Base-by-base conservation (phyloP, 768 basidiomycete species). In the Boletellus ananas region DNA sequence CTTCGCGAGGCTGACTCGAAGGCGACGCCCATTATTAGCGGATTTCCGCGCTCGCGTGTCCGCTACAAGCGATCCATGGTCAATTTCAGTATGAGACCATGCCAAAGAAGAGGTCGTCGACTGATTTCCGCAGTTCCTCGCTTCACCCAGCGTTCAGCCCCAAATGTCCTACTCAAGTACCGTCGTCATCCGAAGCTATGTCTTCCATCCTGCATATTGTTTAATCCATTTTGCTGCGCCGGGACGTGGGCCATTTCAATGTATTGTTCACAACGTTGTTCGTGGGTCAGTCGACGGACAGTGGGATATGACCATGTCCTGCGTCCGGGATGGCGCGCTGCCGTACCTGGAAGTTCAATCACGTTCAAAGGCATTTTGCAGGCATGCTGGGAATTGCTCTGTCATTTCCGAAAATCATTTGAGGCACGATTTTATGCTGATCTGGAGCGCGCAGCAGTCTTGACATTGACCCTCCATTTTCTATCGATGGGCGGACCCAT, bases 361-460 rank as follows among this genome's bases (percentile, higher is more conserved):
- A 54, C 23, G 49, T 60, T 23, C 58, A 52, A 37, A 6, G 2
- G 9, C 25, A 55, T 18, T 45, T 64, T n/a, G 34, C 40, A 65
- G 51, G 58, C 33, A 29, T n/a, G n/a, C n/a, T n/a, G n/a, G n/a
- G n/a, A n/a, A n/a, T n/a, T n/a, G n/a, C n/a, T n/a, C n/a, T n/a
- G 9, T 16, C 1, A 1, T 40, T 20, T 31, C 41, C 44, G 2
- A 52, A 42, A 6, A 17, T 2, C 1, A 8, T 41, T 13, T 8
- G 10, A 62, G 62, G 40, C 43, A 18, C 45, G n/a, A 50, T 0
- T 38, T 65, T 3, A 25, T 8, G 47, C 59, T 8, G 21, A 58
- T 33, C 58, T 57, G 0, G 41, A 40, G 13, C 57, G 61, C 5
- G 63, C 61, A n/a, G 43, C 49, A 5, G 63, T 63, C 13, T 45